Conservation (phyloP, 108 stramenopile species). For the Cyclotella cryptica region DNA sequence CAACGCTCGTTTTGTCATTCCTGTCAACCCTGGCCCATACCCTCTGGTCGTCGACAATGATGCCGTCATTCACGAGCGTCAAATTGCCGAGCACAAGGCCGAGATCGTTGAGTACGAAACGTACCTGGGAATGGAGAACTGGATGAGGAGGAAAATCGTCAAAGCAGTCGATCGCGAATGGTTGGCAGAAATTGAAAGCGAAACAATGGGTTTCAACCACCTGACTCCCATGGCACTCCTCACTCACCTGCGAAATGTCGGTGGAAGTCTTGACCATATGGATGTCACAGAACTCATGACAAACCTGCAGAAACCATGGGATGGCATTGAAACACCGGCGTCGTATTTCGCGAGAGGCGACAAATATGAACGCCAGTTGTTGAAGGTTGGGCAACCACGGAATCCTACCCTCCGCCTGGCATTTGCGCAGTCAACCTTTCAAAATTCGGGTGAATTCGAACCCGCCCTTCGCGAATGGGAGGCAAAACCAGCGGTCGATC, state of each 20-base stretch:
- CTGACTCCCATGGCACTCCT: constrained; percentile 4
- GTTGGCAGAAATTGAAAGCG: no score
- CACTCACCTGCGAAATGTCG: background rate
- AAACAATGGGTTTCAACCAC: no score
- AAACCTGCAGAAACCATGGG: constrained; percentile 7
- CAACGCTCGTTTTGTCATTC: background rate
- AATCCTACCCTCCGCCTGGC: constrained; percentile 4
- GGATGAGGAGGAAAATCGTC: constrained; percentile 2
- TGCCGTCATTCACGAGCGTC: constrained; percentile 4
- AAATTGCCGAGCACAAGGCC: constrained; percentile 34
- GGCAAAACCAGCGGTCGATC: background rate
- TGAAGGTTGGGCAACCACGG: background rate
- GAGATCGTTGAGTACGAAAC: constrained; percentile 4
- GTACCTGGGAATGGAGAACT: constrained; percentile 4
- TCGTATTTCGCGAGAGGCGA: no score
- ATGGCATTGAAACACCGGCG: no score
- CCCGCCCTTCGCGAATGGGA: constrained; percentile 3
- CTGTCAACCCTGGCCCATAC: no score
- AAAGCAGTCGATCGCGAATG: constrained; percentile 28
- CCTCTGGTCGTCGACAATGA: background rate
- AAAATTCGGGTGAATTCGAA: constrained; percentile 7
- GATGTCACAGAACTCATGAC: no score
- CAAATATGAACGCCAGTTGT: no score
- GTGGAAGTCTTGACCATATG: background rate
- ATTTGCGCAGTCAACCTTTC: constrained; percentile 3